Base-by-base conservation (phyloP, 306 rosid species). In the Vigna radiata region DNA sequence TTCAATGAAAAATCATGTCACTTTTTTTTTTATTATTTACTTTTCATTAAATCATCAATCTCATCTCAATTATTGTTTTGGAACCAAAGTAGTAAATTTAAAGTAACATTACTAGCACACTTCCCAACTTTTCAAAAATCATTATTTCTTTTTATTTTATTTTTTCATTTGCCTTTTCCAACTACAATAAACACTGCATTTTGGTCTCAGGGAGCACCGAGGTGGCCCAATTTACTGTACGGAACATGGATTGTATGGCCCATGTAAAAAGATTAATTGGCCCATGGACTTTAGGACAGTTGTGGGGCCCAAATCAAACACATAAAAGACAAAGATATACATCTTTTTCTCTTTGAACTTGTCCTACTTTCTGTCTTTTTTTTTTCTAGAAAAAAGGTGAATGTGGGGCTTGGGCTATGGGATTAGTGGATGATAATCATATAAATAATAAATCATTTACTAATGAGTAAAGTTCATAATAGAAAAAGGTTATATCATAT, bases 1-100 rank as follows among this genome's bases (percentile, higher is more conserved):
- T 90, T 83, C 73, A 67, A 79, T 75, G 67, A 78, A 81, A 25
- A 86, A 82, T 83, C 79, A 83, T 81, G 60, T 78, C 79, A 76
- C 82, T 73, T 77, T 43, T 31, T 33, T 47, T 23, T 17, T 71
- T 12, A 27, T 29, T 61, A 31, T 13, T 27, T 16, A 29, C 44
- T 44, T 56, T 75, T 71, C 48, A n/a, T 25, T 56, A 70, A 23
- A 62, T 72, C 78, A 70, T 79, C 8, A 37, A 37, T 77, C 27
- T 66, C 73, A 8, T 46, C 47, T 76, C 56, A 58, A 55, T 81
- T 16, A 84, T 84, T 76, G 52, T 49, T 76, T 74, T 60, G 19
- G 14, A 56, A 73, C 71, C 54, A 48, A 53, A 50, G 48, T 41
- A 12, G 23, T 69, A 9, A 67, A 37, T 17, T 58, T 10, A 68